Evolutionary conservation across 164 flowering plant genomes (phyloP).

Genomic region (Chimonanthus salicifolius): DNA sequence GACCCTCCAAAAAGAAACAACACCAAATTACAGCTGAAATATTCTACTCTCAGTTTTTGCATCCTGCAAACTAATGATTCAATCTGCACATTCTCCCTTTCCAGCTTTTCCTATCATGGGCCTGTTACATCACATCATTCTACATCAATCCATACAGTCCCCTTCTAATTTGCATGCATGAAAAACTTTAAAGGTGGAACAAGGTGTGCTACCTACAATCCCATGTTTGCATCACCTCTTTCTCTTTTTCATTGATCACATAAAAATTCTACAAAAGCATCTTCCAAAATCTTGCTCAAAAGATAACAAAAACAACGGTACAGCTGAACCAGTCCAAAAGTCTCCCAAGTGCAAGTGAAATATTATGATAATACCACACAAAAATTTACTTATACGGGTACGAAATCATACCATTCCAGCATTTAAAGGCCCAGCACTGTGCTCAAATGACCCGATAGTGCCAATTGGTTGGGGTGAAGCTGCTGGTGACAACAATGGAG

Average conservation of each 20-base stretch:
- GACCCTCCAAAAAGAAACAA: too few relatives aligned
- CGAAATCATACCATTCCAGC: conserved; percentile 42
- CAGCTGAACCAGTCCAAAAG: neutral
- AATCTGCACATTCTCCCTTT: too few relatives aligned
- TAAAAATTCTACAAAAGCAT: neutral
- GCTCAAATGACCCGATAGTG: conserved; percentile 56
- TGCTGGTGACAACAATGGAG: conserved; percentile 56
- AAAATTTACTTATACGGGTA: neutral
- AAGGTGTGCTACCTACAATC: too few relatives aligned
- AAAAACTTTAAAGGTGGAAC: too few relatives aligned
- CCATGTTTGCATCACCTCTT: too few relatives aligned
- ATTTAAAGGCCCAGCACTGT: conserved; percentile 23
- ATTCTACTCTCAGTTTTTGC: too few relatives aligned
- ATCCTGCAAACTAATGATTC: too few relatives aligned
- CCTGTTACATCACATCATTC: too few relatives aligned
- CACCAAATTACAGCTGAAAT: too few relatives aligned
- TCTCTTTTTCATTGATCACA: neutral
- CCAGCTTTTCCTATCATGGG: too few relatives aligned
- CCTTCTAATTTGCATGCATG: too few relatives aligned
- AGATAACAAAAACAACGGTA: neutral
- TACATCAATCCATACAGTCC: too few relatives aligned
- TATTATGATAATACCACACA: neutral
- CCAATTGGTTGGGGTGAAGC: conserved; percentile 64
- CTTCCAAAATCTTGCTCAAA: neutral
- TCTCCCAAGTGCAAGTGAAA: neutral